These are phyloP conservation scores for Zopfochytrium polystomum DNA, from an alignment of 371 early-diverging fungal genomes.

Conservation along the genomic window DNA sequence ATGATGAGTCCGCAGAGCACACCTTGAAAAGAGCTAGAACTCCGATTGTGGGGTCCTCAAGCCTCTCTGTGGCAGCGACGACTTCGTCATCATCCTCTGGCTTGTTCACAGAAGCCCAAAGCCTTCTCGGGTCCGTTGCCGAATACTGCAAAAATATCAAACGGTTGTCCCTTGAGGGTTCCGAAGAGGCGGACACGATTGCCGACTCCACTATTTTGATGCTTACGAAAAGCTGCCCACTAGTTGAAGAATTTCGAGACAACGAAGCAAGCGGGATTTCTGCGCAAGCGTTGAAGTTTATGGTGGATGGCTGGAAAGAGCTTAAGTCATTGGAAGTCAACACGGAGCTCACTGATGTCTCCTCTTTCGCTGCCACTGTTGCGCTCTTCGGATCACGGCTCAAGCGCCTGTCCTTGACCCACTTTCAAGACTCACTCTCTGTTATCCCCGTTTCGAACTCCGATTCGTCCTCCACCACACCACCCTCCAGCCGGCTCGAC, in stretches of 20 bases:
- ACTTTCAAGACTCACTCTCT: conserved; percentile 11
- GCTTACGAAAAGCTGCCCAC: conserved; percentile 19
- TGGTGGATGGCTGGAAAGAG: conserved; percentile 24
- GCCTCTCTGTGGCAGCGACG: not conserved
- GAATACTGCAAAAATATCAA: conserved; percentile 13
- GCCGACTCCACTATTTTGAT: conserved; percentile 13
- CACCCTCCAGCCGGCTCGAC: not conserved
- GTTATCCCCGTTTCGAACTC: not conserved
- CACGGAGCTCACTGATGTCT: conserved; percentile 9
- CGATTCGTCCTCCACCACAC: not conserved
- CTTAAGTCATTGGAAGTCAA: conserved; percentile 19
- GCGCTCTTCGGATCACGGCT: conserved; percentile 16
- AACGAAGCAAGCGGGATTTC: conserved; percentile 15
- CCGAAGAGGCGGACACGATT: conserved; percentile 4
- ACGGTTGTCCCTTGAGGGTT: conserved; percentile 4
- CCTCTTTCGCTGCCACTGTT: conserved; percentile 6
- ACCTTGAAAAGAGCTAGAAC: not conserved
- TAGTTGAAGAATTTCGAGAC: conserved; percentile 23
- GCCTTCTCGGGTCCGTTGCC: conserved; percentile 9
- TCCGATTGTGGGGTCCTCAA: not conserved
- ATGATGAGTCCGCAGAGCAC: not conserved
- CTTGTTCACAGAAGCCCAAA: conserved; percentile 6
- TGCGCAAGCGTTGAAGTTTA: conserved; percentile 7
- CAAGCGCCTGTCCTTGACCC: conserved; percentile 12
- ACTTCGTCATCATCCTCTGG: not conserved